phyloP scores from a whole-genome alignment of 2,329 filamentous ascomycete species.

The Exserohilum turcica region DNA sequence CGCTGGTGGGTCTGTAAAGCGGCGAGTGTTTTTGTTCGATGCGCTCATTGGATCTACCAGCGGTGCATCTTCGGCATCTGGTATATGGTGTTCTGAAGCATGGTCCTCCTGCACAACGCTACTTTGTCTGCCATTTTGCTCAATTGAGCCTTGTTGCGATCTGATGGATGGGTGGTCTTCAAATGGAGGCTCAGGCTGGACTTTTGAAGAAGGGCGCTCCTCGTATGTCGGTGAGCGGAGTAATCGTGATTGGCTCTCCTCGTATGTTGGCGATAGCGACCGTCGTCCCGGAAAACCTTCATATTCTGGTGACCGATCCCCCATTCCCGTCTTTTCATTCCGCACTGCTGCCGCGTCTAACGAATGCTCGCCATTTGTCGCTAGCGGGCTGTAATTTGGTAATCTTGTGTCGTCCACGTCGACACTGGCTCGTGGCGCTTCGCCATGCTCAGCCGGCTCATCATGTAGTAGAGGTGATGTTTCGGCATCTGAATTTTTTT shows the following conservation, averaged over 20 bases:
- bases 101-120: neutral
- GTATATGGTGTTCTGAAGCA: neutral
- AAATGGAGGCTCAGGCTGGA: neutral
- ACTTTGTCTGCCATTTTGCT: neutral
- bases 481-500: neutral
- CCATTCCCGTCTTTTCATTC: constrained; percentile 15
- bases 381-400: constrained; percentile 26
- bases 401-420: constrained; percentile 26
- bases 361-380: constrained; percentile 18
- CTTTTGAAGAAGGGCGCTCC: neutral
- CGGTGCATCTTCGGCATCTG: neutral
- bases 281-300: neutral
- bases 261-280: neutral
- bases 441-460: neutral
- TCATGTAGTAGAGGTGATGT: neutral
- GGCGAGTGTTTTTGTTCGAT: neutral
- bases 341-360: constrained; percentile 23
- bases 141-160: neutral
- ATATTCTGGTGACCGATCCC: neutral
- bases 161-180: neutral
- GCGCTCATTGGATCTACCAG: neutral
- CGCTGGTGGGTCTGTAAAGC: neutral
- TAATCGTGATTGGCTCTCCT: neutral
- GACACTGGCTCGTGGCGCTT: constrained; percentile 12
- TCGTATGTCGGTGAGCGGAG: neutral